Base-by-base conservation (phyloP, 1,139 yeast genomes). In the Pneumocystis oryctolagi region DNA sequence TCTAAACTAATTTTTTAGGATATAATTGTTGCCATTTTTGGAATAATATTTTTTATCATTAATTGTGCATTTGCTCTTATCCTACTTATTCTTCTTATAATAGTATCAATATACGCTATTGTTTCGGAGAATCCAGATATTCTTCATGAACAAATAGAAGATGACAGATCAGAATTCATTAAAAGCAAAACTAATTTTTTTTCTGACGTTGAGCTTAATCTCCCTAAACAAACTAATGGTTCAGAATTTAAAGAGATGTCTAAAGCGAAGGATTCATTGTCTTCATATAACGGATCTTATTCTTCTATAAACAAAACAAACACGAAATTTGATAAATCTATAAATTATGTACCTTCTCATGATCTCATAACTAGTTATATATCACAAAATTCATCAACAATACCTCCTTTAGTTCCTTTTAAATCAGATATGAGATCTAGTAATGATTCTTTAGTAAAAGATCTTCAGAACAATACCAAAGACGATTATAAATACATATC, bases 61-160 rank as follows among this genome's bases (percentile, higher is more conserved):
- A 92, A 92, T 74, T 98, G 98, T 0, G 85, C 82, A 0, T 87
- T 90, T 74, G 94, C 97, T 1, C 78, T 89, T 68, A 82, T 88
- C 71, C 79, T 92, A 71, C 78, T 92, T 71, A 78, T 92, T 63
- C 84, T 89, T 79, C 74, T 74, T 63, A 88, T 96, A 63, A 83
- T 89, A 60, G 88, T 96, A 4, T 89, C 97, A 76, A 79, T 85
- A 12, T 79, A 89, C 73, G 96, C 97, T 0, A 75, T 90, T 69
- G 71, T 90, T 42, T 85, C 88, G 74, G 89, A 86, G 78, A 89
- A 92, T 73, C 98, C 98, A 64, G 98, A 92, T 75, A 84, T 94
- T 18, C 81, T 96, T 69, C 92, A 92, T 77, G 94, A 89, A 78
- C 97, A 97, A 69, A 88, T 92, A 89, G 86, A 87, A 70, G 98